These are phyloP conservation scores for Akanthomyces muscarius DNA, from an alignment of 2,329 filamentous ascomycete genomes.

Conservation along the genomic window DNA sequence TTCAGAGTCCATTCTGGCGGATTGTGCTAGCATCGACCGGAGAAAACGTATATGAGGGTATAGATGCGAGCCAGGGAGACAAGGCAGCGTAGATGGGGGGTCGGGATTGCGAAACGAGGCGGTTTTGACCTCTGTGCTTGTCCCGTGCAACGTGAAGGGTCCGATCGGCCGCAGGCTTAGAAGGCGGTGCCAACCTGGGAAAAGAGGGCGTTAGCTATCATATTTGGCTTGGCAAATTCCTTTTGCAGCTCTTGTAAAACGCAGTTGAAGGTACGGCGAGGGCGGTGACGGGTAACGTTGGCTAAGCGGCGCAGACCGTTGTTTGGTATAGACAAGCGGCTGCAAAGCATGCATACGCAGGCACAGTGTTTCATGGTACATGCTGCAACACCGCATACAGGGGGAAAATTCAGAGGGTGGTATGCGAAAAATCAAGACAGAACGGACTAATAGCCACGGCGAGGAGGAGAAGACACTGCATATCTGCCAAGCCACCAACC, in stretches of 20 bases:
- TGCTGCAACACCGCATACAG: constrained; percentile 10
- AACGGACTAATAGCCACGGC: not conserved
- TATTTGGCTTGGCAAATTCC: not conserved
- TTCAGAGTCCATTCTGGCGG: constrained; percentile 74
- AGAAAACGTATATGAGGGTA: not conserved
- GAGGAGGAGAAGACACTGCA: not conserved
- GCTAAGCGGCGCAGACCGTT: not conserved
- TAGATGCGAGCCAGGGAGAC: not conserved
- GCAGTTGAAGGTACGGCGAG: not conserved
- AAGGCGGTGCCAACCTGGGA: constrained; percentile 14
- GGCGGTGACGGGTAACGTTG: constrained; percentile 2
- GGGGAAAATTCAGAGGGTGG: not conserved
- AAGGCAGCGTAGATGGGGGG: constrained; percentile 3
- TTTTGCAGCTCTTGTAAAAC: not conserved
- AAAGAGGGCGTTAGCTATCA: not conserved
- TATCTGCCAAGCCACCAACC: not conserved
- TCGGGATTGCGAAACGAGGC: constrained; percentile 5
- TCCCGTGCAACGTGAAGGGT: constrained; percentile 6
- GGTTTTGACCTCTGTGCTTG: not conserved
- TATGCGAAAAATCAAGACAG: not conserved
- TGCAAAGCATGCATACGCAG: constrained; percentile 9
- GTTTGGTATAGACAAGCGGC: not conserved
- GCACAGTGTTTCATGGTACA: constrained; percentile 8
- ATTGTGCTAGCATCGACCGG: constrained; percentile 32
- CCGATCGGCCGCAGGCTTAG: constrained; percentile 16